These are phyloP conservation scores for Rutidosis leptorrhynchoides DNA, from an alignment of 129 eudicot species.

Conservation along the genomic window DNA sequence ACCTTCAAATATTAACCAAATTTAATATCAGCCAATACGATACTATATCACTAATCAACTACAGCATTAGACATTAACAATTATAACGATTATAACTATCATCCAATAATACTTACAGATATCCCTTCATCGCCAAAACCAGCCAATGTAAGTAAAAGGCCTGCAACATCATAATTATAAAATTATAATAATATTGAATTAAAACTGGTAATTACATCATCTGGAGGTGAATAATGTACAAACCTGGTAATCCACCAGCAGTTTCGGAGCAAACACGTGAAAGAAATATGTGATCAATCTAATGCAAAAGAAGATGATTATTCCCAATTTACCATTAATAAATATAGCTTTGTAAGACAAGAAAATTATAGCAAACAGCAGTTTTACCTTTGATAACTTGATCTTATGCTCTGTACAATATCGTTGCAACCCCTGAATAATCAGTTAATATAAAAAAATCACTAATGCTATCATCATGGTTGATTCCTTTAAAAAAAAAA, in stretches of 20 bases:
- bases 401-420: constrained; percentile 91
- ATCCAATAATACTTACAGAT: constrained; percentile 55
- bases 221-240: not conserved
- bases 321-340: not conserved
- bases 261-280: constrained; percentile 99
- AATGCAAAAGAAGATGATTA: constrained; percentile 9
- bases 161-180: constrained; percentile 32
- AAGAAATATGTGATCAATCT: constrained; percentile 98
- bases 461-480: not conserved
- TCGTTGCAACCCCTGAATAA: constrained; percentile 81
- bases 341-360: too few relatives aligned
- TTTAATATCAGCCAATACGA: not conserved
- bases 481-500: too few relatives aligned
- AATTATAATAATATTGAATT: not conserved
- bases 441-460: not conserved
- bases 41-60: constrained; percentile 6
- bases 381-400: constrained; percentile 75
- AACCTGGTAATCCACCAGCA: constrained; percentile 97
- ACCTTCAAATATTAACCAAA: constrained; percentile 45
- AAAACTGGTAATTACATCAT: not conserved
- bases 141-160: constrained; percentile 83
- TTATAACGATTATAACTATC: constrained; percentile 9
- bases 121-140: constrained; percentile 91
- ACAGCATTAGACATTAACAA: constrained; percentile 4
- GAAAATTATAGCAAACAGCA: not conserved